Percentiles rank a stretch among this genome's conserved stretches.
phyloP scores from a whole-genome alignment of 2,329 filamentous ascomycete genomes.

The Exophiala viscosa region DNA sequence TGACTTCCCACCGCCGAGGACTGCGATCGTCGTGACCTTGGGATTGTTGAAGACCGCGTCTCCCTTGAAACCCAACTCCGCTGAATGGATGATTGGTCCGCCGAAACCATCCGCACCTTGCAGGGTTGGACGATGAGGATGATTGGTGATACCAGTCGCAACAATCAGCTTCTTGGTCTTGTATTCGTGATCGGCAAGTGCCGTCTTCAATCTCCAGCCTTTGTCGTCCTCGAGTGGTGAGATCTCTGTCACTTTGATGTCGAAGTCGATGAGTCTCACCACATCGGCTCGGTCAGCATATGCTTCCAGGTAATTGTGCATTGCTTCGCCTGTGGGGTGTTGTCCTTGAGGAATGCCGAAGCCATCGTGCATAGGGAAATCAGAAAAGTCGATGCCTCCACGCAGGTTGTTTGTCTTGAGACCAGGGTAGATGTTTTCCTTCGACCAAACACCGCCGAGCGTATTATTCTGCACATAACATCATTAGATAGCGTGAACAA shows the following conservation, averaged over 20 bases:
- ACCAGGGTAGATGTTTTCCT: constrained; percentile 61
- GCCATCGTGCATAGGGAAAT: constrained; percentile 64
- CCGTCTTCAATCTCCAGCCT: constrained; percentile 40
- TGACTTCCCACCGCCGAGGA: constrained; percentile 63
- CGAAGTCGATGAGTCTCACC: constrained; percentile 46
- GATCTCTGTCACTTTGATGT: constrained; percentile 50
- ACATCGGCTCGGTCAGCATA: constrained; percentile 56
- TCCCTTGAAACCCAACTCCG: constrained; percentile 43
- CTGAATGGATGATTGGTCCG: constrained; percentile 50
- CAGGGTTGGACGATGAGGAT: constrained; percentile 48
- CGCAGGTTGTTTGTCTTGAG: constrained; percentile 71
- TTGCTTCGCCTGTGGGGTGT: constrained; percentile 56
- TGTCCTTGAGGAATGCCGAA: constrained; percentile 51
- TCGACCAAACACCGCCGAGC: constrained; percentile 66
- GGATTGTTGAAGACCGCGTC: constrained; percentile 40
- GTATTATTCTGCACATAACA: constrained; percentile 19
- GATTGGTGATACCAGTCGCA: constrained; percentile 55
- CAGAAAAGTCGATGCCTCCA: constrained; percentile 69
- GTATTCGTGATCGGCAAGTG: constrained; percentile 26
- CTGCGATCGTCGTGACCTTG: constrained; percentile 45
- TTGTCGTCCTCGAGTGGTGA: constrained; percentile 43
- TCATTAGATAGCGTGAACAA: background rate
- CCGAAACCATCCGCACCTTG: constrained; percentile 47
- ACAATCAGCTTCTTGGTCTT: constrained; percentile 49
- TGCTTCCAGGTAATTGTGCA: constrained; percentile 56